Evolutionary conservation across 1,284 basidiomycete species (phyloP).

Genomic region (Limonomyces culmigenus): DNA sequence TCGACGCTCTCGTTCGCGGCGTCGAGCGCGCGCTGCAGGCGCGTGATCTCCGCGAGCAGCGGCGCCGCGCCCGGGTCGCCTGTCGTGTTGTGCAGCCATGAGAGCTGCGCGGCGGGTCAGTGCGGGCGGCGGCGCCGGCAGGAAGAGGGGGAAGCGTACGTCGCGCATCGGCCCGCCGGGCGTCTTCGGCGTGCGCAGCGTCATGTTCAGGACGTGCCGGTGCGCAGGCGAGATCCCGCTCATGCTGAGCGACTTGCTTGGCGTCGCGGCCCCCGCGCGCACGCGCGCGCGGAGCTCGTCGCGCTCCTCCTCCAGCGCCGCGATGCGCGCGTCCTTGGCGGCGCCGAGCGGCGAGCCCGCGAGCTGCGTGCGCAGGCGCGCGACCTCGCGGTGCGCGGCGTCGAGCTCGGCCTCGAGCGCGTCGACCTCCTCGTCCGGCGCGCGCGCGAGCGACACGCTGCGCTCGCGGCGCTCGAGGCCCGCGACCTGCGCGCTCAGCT

Average conservation of each 20-base stretch:
- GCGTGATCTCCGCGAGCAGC: conserved; percentile 43
- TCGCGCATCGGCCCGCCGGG: conserved; percentile 64
- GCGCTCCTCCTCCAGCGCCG: conserved; percentile 58
- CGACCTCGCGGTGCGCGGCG: conserved; percentile 67
- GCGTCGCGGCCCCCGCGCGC: conserved; percentile 30
- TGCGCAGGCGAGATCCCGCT: conserved; percentile 57
- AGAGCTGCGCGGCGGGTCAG: conserved; percentile 25
- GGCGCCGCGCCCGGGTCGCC: conserved; percentile 35
- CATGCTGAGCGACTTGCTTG: conserved; percentile 30
- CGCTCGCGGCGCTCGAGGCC: conserved; percentile 40
- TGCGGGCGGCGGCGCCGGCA: no score
- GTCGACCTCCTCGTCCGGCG: conserved; percentile 34
- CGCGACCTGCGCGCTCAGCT: conserved; percentile 32
- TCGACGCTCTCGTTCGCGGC: conserved; percentile 69
- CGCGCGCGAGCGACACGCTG: conserved; percentile 16
- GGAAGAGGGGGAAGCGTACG: conserved; percentile 23
- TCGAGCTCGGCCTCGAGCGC: conserved; percentile 66
- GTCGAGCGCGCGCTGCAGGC: conserved; percentile 55
- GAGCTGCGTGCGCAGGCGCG: conserved; percentile 48
- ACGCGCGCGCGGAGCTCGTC: conserved; percentile 58
- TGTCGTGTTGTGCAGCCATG: conserved; percentile 48
- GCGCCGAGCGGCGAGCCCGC: conserved; percentile 59
- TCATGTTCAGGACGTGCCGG: conserved; percentile 50
- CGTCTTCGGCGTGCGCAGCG: conserved; percentile 50
- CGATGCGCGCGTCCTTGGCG: conserved; percentile 56